These are phyloP conservation scores for Thielaviopsis musarum DNA, from an alignment of 2,329 filamentous ascomycete genomes.

Conservation along the genomic window DNA sequence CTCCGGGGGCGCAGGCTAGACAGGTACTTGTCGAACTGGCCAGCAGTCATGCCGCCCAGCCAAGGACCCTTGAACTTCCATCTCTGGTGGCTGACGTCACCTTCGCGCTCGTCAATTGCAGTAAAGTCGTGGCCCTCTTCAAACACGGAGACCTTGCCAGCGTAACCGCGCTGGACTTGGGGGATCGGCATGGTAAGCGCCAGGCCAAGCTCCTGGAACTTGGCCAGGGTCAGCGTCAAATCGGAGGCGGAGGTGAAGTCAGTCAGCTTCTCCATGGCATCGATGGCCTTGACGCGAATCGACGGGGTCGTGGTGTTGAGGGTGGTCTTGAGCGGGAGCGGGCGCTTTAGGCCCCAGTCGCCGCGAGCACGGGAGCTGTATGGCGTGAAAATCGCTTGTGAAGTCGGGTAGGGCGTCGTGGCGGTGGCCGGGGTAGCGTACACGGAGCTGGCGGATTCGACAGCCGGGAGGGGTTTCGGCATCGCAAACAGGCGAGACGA, in stretches of 20 bases:
- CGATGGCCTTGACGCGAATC: slow-evolving; percentile 60
- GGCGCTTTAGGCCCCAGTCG: slow-evolving; percentile 85
- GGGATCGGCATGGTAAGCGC: slow-evolving; percentile 42
- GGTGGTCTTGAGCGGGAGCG: slow-evolving; percentile 62
- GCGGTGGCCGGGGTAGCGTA: slow-evolving; percentile 23
- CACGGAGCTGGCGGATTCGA: slow-evolving; percentile 29
- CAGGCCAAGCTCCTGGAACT: slow-evolving; percentile 70
- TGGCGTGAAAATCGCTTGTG: slow-evolving; percentile 68
- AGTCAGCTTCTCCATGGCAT: slow-evolving; percentile 75
- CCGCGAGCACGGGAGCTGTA: slow-evolving; percentile 54
- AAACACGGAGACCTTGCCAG: slow-evolving; percentile 27
- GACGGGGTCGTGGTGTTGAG: slow-evolving; percentile 55
- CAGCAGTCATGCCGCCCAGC: slow-evolving; percentile 45
- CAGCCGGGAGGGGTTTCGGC: slow-evolving; percentile 54
- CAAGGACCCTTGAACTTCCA: slow-evolving; percentile 55
- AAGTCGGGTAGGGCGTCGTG: slow-evolving; percentile 64
- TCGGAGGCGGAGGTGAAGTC: slow-evolving; percentile 75
- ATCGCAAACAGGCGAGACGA: slow-evolving; percentile 82
- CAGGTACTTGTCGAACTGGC: slow-evolving; percentile 41
- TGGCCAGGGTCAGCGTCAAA: slow-evolving; percentile 62
- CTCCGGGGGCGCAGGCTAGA: slow-evolving; percentile 35
- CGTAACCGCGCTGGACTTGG: slow-evolving; percentile 12
- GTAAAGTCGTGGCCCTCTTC: slow-evolving; percentile 41
- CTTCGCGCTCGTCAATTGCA: slow-evolving; percentile 20
- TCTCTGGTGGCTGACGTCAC: slow-evolving; percentile 27